Evolutionary conservation across 345 rosid species (phyloP).

Genomic region (Syzygium aqueum): DNA sequence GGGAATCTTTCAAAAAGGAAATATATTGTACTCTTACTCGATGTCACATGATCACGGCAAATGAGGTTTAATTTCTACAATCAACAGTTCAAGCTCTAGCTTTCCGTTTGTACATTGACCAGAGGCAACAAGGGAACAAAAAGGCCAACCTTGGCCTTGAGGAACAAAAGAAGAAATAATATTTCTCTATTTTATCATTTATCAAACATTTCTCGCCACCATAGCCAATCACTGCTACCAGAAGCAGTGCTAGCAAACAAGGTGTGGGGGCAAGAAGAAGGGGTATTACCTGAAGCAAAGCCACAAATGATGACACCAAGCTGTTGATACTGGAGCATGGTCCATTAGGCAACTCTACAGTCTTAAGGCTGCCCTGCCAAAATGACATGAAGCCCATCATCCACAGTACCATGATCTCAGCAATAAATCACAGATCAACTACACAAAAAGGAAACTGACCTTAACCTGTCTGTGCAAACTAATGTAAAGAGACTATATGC

Average conservation of each 20-base stretch:
- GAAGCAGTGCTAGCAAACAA: neutral
- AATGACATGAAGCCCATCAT: constrained; percentile 23
- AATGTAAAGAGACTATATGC: neutral
- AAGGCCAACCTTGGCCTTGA: neutral
- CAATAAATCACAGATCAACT: neutral
- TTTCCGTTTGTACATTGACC: neutral
- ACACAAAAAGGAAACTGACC: neutral
- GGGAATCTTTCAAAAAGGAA: neutral
- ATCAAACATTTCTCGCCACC: neutral
- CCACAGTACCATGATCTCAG: neutral
- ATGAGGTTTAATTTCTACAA: neutral
- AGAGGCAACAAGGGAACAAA: neutral
- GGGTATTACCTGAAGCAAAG: constrained; percentile 56
- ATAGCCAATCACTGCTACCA: neutral
- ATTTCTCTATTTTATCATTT: neutral
- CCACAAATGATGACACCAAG: constrained; percentile 75
- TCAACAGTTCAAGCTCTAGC: neutral
- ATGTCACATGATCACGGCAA: neutral
- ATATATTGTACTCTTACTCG: neutral
- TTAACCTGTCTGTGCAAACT: neutral
- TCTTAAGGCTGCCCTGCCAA: constrained; percentile 87
- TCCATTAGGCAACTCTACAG: constrained; percentile 27
- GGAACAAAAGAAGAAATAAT: neutral
- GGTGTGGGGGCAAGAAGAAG: neutral
- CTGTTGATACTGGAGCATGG: constrained; percentile 58